Base-by-base conservation (phyloP, 1,284 basidiomycete genomes). In the Pseudozyma sp. region DNA sequence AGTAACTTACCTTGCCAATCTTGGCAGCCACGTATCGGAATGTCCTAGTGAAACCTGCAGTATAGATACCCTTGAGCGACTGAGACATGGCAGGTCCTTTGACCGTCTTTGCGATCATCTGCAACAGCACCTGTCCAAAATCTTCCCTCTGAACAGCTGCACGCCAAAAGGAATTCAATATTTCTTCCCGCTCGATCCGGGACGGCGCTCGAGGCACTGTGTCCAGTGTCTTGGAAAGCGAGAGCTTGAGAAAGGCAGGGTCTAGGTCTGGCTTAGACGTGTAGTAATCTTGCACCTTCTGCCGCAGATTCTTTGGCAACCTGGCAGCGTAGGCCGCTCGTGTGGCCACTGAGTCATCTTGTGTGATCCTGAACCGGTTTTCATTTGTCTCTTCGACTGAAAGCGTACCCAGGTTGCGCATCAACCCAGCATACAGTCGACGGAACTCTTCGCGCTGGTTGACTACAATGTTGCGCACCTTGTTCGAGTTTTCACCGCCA, bases 401-500 rank as follows among this genome's bases (percentile, higher is more conserved):
- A 1, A 84, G 63, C 21, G 80, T 82, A 21, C 76, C 79, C 25
- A 84, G 48, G 38, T 76, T 80, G 47, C 77, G 73, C 52, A 65
- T 58, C 18, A 72, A 53, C 19, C 92, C 89, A 77, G 91, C 90
- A 86, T 98, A 99, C 75, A 98, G 87, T 78, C 92, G 90, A 67
- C 91, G 89, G 86, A 99, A 98, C 83, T 94, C 93, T 7, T 89
- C 88, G 21, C 89, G 88, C 86, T 97, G 93, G 56, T 90, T 91
- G 65, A 89, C 87, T 31, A 81, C 79, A 65, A 81, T 81, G 86
- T 98, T 98, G 55, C 88, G 87, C n/a, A 98, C 91, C 87, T 99
- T 99, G 70, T 90, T 88, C 25, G 94, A 91, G 86, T 99, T 98
- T 88, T 99, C 96, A 0, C 92, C 94, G 5, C 94, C 94, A 2